phyloP scores from a whole-genome alignment of 805 yeast species.

The Candida silvatica region DNA sequence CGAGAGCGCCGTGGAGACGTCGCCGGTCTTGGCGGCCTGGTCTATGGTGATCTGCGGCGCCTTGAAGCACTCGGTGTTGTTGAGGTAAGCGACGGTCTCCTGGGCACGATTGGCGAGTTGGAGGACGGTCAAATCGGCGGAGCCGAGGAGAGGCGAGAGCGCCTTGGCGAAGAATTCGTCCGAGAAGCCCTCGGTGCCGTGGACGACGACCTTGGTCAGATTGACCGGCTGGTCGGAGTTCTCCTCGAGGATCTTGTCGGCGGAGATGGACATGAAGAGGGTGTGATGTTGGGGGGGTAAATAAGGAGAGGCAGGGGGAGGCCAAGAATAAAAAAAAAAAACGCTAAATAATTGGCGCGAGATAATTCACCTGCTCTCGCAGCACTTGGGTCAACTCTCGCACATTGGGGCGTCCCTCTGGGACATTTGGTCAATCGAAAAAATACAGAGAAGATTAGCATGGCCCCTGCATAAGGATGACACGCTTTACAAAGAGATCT shows the following conservation, averaged over 20 bases:
- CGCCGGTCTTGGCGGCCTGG: conserved; percentile 4
- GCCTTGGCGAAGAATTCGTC: conserved; percentile 36
- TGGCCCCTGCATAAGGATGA: conserved; percentile 99
- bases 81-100: conserved; percentile 12
- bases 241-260: conserved; percentile 9
- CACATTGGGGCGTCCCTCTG: conserved; percentile 33
- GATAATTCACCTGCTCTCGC: too few relatives aligned
- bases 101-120: conserved; percentile 27
- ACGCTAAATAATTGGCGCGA: too few relatives aligned
- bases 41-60: conserved; percentile 15
- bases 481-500: conserved; percentile 99
- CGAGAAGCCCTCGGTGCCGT: conserved; percentile 25
- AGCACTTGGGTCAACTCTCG: neutral
- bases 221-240: conserved; percentile 18
- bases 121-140: conserved; percentile 30
- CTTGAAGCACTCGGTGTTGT: conserved; percentile 21
- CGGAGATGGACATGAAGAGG: neutral
- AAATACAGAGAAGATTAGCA: conserved; percentile 99
- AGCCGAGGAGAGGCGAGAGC: conserved; percentile 32
- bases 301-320: neutral
- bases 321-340: too few relatives aligned
- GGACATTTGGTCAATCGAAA: conserved; percentile 99
- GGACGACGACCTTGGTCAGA: conserved; percentile 21
- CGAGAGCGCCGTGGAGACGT: conserved; percentile 3
- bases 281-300: neutral